A percentile compares a stretch with the other conserved stretches of the same genome.
Conservation (phyloP, 805 yeast genomes). For the Kodamaea hsintzibuensis region DNA sequence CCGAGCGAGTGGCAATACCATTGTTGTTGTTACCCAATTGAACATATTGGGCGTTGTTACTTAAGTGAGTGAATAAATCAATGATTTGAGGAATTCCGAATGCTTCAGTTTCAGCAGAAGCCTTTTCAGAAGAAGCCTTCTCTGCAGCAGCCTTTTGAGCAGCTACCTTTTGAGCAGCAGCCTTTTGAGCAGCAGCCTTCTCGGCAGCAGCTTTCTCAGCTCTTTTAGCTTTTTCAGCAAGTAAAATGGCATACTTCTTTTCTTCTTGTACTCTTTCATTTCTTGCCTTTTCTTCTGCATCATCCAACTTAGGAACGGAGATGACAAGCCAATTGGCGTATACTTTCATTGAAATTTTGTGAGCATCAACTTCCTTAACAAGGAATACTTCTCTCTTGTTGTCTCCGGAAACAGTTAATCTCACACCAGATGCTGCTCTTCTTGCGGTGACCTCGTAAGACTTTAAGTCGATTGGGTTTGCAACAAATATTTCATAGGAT, state of each 20-base stretch:
- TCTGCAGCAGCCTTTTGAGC: not conserved
- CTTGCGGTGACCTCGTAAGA: slow-evolving; percentile 13
- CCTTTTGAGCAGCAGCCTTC: not conserved
- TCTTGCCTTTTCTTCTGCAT: not conserved
- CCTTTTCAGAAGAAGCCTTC: not conserved
- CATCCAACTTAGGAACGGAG: slow-evolving; percentile 1
- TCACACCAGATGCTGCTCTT: slow-evolving; percentile 1
- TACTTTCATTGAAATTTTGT: slow-evolving; percentile 3
- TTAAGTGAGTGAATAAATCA: not conserved
- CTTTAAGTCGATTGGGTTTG: slow-evolving; percentile 1
- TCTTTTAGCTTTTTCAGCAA: not conserved
- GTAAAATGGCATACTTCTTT: not conserved
- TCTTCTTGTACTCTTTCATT: slow-evolving; percentile 1
- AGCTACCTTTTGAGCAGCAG: not conserved
- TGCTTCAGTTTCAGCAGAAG: not conserved
- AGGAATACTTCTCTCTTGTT: not conserved
- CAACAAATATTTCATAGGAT: slow-evolving; percentile 2
- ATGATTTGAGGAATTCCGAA: not conserved
- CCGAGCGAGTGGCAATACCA: not conserved
- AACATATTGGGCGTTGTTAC: not conserved
- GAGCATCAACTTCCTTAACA: slow-evolving; percentile 3
- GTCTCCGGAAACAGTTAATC: slow-evolving; percentile 7
- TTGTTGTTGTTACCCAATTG: not conserved
- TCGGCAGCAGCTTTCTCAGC: not conserved
- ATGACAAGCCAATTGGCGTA: slow-evolving; percentile 3